phyloP scores from a whole-genome alignment of 2,329 filamentous ascomycete genomes.

The Falciphora oryzae region DNA sequence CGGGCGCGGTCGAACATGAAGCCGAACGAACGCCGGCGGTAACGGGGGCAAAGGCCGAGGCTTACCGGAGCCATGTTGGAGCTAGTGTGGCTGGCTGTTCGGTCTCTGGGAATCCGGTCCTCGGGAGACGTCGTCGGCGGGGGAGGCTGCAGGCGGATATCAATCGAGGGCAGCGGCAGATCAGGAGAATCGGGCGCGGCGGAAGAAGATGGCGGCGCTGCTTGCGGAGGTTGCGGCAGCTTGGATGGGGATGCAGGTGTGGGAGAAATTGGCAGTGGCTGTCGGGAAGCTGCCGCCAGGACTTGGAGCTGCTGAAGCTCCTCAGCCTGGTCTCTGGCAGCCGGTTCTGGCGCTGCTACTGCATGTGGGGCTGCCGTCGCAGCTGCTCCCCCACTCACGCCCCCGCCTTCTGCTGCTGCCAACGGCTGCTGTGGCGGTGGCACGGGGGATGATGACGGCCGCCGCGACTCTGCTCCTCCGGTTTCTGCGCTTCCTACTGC shows the following conservation, averaged over 20 bases:
- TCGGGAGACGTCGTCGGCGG: not conserved
- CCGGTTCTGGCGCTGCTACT: not conserved
- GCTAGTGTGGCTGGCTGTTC: not conserved
- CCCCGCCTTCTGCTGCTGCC: not conserved
- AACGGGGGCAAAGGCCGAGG: not conserved
- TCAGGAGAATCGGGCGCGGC: not conserved
- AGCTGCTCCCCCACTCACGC: not conserved
- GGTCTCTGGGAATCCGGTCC: not conserved
- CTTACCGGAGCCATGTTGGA: conserved; percentile 11
- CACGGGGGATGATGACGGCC: conserved; percentile 8
- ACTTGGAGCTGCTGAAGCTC: conserved; percentile 6
- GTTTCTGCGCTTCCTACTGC: too few relatives aligned
- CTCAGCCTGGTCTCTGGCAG: not conserved
- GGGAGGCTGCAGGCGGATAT: not conserved
- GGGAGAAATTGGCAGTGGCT: conserved; percentile 9
- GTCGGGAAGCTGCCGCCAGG: conserved; percentile 5
- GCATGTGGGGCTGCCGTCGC: not conserved
- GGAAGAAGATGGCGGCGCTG: conserved; percentile 2
- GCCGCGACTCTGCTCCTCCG: not conserved
- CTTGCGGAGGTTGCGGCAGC: not conserved
- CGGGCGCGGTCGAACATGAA: not conserved
- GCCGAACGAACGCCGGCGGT: not conserved
- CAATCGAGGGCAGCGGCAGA: not conserved
- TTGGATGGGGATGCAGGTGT: conserved; percentile 2
- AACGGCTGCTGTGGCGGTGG: conserved; percentile 7